A percentile compares a stretch with the other conserved stretches of the same genome.
Conservation (phyloP, 306 rosid genomes). For the Glycine latifolia region DNA sequence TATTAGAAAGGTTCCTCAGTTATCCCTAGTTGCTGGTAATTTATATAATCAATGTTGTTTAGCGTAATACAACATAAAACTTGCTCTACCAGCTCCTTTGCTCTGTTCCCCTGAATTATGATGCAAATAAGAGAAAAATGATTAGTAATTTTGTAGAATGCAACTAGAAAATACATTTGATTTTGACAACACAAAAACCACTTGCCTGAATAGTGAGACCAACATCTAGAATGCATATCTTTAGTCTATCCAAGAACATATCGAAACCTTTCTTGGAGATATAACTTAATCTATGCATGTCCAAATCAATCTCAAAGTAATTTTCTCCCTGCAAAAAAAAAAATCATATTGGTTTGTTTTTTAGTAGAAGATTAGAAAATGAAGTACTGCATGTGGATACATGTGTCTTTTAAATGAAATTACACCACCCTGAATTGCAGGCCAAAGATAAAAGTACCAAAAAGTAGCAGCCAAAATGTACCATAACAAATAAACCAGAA, state of each 20-base stretch:
- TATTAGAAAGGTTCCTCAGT: slow-evolving; percentile 46
- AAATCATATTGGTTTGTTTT: slow-evolving; percentile 14
- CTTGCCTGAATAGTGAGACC: slow-evolving; percentile 90
- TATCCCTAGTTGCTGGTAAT: slow-evolving; percentile 67
- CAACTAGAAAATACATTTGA: slow-evolving; percentile 1
- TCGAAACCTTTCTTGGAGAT: slow-evolving; percentile 89
- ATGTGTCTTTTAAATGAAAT: slow-evolving; percentile 2
- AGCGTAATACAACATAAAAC: slow-evolving; percentile 73
- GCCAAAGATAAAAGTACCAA: slow-evolving; percentile 6
- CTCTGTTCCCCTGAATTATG: slow-evolving; percentile 68
- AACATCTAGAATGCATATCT: slow-evolving; percentile 68
- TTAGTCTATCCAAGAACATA: slow-evolving; percentile 73
- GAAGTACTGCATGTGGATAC: background rate
- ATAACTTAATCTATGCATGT: slow-evolving; percentile 87
- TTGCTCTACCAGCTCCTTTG: slow-evolving; percentile 86
- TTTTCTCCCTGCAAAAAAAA: slow-evolving; percentile 64
- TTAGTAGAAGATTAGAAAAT: background rate
- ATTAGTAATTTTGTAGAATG: background rate
- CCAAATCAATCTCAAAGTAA: slow-evolving; percentile 85
- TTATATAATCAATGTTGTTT: slow-evolving; percentile 70
- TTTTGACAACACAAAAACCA: background rate
- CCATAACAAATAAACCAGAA: background rate
- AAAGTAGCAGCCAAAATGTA: background rate
- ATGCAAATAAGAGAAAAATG: background rate
- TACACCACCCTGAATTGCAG: slow-evolving; percentile 20